Conservation (phyloP, 345 rosid species). For the Turnera subulata region DNA sequence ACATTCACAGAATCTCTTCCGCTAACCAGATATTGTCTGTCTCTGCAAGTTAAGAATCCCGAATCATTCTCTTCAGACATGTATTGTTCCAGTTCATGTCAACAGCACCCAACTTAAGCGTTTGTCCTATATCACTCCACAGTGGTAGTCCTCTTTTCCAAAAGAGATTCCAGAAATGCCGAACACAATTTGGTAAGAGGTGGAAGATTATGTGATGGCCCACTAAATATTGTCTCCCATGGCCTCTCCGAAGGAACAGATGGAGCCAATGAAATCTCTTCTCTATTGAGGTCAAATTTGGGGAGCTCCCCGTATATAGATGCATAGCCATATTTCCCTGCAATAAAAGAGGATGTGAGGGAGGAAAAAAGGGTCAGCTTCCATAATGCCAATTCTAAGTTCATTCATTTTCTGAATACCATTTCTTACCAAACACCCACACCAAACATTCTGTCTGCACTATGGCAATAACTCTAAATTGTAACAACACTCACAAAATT, state of each 20-base stretch:
- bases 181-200: conserved; percentile 73
- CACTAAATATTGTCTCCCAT: conserved; percentile 79
- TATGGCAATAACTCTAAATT: too few relatives aligned
- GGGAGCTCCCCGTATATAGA: conserved; percentile 75
- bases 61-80: too few relatives aligned
- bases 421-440: too few relatives aligned
- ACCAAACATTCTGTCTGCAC: too few relatives aligned
- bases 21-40: too few relatives aligned
- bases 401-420: too few relatives aligned
- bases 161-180: conserved; percentile 61
- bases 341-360: background rate
- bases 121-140: conserved; percentile 33
- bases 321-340: conserved; percentile 59
- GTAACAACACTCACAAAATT: too few relatives aligned
- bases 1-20: too few relatives aligned
- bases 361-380: background rate
- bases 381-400: too few relatives aligned
- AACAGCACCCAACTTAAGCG: too few relatives aligned
- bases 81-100: too few relatives aligned
- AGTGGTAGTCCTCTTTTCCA: conserved; percentile 60
- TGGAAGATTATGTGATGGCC: conserved; percentile 79
- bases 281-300: conserved; percentile 40
- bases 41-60: too few relatives aligned
- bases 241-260: conserved; percentile 61
- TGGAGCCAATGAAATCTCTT: conserved; percentile 26